phyloP scores from a whole-genome alignment of 495 filamentous ascomycete species.

The Penicillium longicatenatum region DNA sequence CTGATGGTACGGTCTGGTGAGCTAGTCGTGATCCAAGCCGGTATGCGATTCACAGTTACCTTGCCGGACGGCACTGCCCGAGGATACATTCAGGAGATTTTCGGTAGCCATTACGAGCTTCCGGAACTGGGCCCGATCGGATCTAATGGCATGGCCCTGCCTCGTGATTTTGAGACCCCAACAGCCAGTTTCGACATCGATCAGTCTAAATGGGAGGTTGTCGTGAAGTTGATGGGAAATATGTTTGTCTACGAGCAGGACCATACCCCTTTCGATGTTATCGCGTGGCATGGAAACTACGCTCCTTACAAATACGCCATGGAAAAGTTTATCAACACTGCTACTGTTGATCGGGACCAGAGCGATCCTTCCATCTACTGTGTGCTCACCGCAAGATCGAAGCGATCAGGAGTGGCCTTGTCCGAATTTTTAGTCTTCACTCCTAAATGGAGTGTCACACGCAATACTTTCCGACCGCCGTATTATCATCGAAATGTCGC shows the following conservation, averaged over 20 bases:
- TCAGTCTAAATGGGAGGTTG: slow-evolving; percentile 1
- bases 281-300: slow-evolving; percentile 10
- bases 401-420: slow-evolving; percentile 59
- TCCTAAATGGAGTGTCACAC: slow-evolving; percentile 67
- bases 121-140: slow-evolving; percentile 41
- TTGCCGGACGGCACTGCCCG: slow-evolving; percentile 26
- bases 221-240: background rate
- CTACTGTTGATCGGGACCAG: slow-evolving; percentile 65
- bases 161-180: slow-evolving; percentile 32
- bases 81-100: slow-evolving; percentile 42
- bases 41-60: slow-evolving; percentile 31
- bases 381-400: slow-evolving; percentile 64
- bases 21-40: slow-evolving; percentile 40
- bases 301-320: slow-evolving; percentile 70
- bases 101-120: slow-evolving; percentile 38
- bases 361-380: slow-evolving; percentile 73
- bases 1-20: slow-evolving; percentile 40
- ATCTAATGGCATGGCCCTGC: slow-evolving; percentile 37
- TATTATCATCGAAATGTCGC: slow-evolving; percentile 72
- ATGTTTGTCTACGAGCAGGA: slow-evolving; percentile 55
- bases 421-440: slow-evolving; percentile 76
- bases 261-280: slow-evolving; percentile 11
- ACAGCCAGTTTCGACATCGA: slow-evolving; percentile 21
- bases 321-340: slow-evolving; percentile 65
- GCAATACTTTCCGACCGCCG: slow-evolving; percentile 71